phyloP scores from a whole-genome alignment of 2,329 filamentous ascomycete species.

The Aureobasidium uvarum region DNA sequence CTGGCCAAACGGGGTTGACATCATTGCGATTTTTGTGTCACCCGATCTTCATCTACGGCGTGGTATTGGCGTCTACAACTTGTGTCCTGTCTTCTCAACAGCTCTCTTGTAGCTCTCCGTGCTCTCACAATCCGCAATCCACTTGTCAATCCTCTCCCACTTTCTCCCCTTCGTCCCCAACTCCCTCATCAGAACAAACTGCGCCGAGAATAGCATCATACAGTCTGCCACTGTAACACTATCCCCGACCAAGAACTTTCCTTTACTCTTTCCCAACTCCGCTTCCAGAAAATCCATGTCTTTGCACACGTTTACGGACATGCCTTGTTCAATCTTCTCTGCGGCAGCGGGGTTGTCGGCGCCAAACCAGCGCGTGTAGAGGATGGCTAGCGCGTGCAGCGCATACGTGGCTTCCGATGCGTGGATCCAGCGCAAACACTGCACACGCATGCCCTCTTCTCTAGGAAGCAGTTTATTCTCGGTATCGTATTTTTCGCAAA shows the following conservation, averaged over 20 bases:
- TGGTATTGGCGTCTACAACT: no score
- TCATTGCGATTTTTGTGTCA: conserved; percentile 15
- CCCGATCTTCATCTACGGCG: no score
- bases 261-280: conserved; percentile 42
- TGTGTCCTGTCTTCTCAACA: conserved; percentile 44
- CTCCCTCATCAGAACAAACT: conserved; percentile 43
- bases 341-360: conserved; percentile 33
- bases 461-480: conserved; percentile 41
- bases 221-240: conserved; percentile 46
- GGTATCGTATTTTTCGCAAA: conserved; percentile 49
- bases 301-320: conserved; percentile 47
- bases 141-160: conserved; percentile 39
- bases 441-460: conserved; percentile 39
- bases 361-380: conserved; percentile 48
- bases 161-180: conserved; percentile 41
- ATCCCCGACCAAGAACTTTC: conserved; percentile 46
- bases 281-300: conserved; percentile 49
- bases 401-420: conserved; percentile 50
- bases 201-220: conserved; percentile 47
- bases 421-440: conserved; percentile 47
- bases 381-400: conserved; percentile 47
- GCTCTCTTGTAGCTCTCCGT: conserved; percentile 41
- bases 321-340: conserved; percentile 40
- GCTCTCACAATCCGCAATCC: conserved; percentile 41
- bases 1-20: background rate